These are phyloP conservation scores for Schizosaccharomyces japonicus DNA, from an alignment of 805 yeast species.

Conservation along the genomic window DNA sequence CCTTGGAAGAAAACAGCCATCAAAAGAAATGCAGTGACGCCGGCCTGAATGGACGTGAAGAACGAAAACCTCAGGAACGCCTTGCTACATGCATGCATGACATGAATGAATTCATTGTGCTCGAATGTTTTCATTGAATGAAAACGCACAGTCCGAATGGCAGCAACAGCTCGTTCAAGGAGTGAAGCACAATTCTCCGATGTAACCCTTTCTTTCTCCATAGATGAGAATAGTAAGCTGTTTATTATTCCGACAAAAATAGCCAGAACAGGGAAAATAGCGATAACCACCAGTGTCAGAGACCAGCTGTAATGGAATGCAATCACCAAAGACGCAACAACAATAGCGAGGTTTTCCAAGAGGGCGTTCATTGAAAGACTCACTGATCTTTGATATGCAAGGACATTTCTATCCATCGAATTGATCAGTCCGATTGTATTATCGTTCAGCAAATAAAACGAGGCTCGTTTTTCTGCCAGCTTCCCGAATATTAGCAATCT, in stretches of 20 bases:
- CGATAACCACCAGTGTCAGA: constrained; percentile 52
- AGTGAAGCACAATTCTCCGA: constrained; percentile 34
- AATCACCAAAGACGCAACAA: constrained; percentile 23
- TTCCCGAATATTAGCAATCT: neutral
- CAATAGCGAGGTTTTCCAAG: constrained; percentile 2
- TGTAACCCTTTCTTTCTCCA: constrained; percentile 31
- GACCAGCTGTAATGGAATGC: constrained; percentile 70
- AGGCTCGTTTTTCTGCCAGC: neutral
- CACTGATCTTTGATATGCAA: neutral
- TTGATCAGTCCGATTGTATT: neutral
- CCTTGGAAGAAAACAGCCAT: constrained; percentile 44
- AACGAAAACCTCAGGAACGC: constrained; percentile 5
- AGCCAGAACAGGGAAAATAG: constrained; percentile 46
- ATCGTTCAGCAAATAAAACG: neutral
- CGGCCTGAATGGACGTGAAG: constrained; percentile 19
- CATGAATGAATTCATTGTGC: constrained; percentile 19
- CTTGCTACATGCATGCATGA: constrained; percentile 19
- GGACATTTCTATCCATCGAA: neutral
- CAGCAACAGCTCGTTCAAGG: constrained; percentile 45
- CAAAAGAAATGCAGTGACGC: neutral
- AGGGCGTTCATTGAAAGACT: neutral
- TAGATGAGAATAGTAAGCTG: constrained; percentile 24
- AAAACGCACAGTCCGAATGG: constrained; percentile 36
- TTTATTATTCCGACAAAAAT: constrained; percentile 28
- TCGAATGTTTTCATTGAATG: constrained; percentile 37